These are phyloP conservation scores for Rhodotorula sp. DNA, from an alignment of 1,284 basidiomycete genomes.

Conservation along the genomic window DNA sequence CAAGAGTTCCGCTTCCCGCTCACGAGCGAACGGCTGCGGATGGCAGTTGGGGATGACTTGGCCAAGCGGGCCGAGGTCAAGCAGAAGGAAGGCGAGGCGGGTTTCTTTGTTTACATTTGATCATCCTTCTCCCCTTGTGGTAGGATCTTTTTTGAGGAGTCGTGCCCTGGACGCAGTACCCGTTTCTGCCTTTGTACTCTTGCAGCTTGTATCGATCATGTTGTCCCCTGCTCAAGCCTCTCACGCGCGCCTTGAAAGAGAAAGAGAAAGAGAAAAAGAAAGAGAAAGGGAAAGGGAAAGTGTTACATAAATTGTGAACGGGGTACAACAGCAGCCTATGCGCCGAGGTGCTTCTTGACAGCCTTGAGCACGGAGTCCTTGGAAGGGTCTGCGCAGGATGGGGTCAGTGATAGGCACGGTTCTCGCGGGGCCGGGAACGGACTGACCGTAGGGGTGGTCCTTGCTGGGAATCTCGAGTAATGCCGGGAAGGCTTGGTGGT, in stretches of 20 bases:
- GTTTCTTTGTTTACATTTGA: constrained; percentile 47
- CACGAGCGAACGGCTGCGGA: constrained; percentile 48
- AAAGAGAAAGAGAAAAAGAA: background rate
- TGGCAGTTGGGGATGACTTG: constrained; percentile 46
- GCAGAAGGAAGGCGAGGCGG: constrained; percentile 44
- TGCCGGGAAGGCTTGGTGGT: constrained; percentile 93
- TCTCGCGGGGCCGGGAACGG: background rate
- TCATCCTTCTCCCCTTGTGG: background rate
- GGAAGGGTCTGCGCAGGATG: constrained; percentile 69
- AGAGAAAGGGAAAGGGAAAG: background rate
- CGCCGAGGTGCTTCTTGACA: constrained; percentile 93
- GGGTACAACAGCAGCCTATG: constrained; percentile 49
- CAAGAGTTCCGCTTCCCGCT: constrained; percentile 47
- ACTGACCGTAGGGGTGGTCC: constrained; percentile 58
- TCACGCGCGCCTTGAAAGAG: background rate
- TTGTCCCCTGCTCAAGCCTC: background rate
- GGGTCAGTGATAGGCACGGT: background rate
- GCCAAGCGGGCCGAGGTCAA: constrained; percentile 40
- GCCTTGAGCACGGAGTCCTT: constrained; percentile 97
- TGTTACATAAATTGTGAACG: background rate
- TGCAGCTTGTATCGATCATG: background rate
- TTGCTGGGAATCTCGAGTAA: constrained; percentile 96
- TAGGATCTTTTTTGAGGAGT: background rate
- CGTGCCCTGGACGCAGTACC: background rate
- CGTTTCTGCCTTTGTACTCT: too few species aligned